phyloP scores from a whole-genome alignment of 176 grass and related monocot species.

The Carex kokanica region DNA sequence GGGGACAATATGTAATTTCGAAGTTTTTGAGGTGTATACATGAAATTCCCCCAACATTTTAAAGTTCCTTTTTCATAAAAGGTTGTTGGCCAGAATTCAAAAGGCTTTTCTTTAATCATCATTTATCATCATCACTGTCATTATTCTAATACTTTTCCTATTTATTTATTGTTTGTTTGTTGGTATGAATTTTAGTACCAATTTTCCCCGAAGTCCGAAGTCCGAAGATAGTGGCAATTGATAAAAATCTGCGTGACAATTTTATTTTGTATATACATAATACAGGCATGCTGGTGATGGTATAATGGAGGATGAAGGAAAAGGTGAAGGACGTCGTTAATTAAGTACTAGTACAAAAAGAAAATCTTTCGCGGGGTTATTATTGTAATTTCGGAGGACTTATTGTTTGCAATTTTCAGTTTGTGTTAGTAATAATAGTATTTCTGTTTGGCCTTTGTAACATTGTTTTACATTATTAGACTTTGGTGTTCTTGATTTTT shows the following conservation, averaged over 20 bases:
- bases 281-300: conserved; percentile 43
- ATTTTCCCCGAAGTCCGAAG: background rate
- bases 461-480: background rate
- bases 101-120: background rate
- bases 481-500: conserved; percentile 4
- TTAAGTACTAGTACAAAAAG: conserved; percentile 10
- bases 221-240: background rate
- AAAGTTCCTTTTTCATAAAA: background rate
- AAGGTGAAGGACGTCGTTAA: conserved; percentile 30
- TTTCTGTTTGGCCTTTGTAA: conserved; percentile 8
- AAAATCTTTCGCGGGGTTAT: conserved; percentile 5
- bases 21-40: too few species aligned
- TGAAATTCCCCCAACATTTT: background rate
- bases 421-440: conserved; percentile 20
- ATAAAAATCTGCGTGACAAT: background rate
- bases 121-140: background rate
- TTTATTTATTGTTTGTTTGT: background rate
- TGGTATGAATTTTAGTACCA: too few species aligned
- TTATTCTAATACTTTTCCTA: background rate
- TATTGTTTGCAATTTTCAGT: conserved; percentile 14
- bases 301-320: conserved; percentile 42
- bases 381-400: conserved; percentile 17
- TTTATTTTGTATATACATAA: background rate
- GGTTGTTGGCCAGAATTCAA: background rate
- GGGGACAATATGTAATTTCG: too few species aligned